Percentiles rank a stretch among this genome's conserved stretches.
Evolutionary conservation across 164 flowering plant species (phyloP).

Genomic region (Vitis rupestris): DNA sequence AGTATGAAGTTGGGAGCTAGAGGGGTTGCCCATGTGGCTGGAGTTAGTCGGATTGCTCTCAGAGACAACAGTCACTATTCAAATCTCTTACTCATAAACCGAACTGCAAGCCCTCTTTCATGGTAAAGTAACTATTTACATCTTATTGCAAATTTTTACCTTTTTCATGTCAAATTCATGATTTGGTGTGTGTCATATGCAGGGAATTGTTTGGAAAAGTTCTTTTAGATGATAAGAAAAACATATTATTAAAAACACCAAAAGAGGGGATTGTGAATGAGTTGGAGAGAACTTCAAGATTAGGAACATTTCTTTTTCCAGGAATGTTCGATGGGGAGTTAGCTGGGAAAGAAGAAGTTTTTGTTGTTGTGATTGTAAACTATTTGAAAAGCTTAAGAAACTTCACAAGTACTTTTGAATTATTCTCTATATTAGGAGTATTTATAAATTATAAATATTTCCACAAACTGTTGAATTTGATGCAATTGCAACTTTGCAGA

Average conservation of each 20-base stretch:
- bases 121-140: constrained; percentile 45
- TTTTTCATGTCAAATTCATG: neutral
- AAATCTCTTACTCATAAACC: constrained; percentile 76
- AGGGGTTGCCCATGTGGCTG: constrained; percentile 78
- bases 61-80: constrained; percentile 52
- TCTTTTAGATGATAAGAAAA: too few species aligned
- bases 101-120: constrained; percentile 94
- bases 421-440: neutral
- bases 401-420: neutral
- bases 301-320: too few species aligned
- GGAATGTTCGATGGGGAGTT: too few species aligned
- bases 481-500: neutral
- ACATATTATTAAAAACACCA: too few species aligned
- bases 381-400: neutral
- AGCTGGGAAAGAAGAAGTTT: neutral
- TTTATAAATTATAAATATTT: neutral
- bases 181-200: neutral
- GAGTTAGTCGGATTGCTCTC: constrained; percentile 60
- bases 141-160: neutral
- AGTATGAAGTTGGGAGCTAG: constrained; percentile 85
- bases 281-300: too few species aligned
- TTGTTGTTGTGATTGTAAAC: neutral
- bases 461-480: neutral
- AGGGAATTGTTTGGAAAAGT: too few species aligned
- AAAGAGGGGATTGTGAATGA: too few species aligned